Base-by-base conservation (phyloP, 345 rosid species). In the Turnera subulata region DNA sequence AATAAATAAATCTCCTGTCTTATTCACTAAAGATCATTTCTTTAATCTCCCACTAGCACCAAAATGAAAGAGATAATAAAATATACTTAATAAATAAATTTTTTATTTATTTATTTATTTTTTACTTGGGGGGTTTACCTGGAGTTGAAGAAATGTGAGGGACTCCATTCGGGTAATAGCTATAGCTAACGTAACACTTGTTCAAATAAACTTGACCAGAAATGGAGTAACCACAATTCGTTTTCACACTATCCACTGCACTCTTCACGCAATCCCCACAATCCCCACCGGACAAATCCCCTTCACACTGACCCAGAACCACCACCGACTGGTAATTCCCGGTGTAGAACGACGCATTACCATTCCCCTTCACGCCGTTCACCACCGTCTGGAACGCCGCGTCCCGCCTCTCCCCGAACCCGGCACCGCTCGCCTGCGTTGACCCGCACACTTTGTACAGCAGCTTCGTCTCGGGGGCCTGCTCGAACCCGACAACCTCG, bases 301-400 rank as follows among this genome's bases (percentile, higher is more conserved):
- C 93, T 62, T 92, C 96, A 35, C 98, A 92, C 78, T 92, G 96
- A 6, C 88, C 94, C 73, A 92, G 61, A 61, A 82, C 84, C 37
- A 55, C 75, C 26, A 75, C 63, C 1, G 74, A 65, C 70, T 80
- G 79, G 45, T 77, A 79, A 25, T 66, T 54, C 47, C 88, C 86
- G 2, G 91, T 58, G 78, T 78, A 82, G 43, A 80, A 87, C 50
- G 69, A 61, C 11, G 63, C 71, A 0, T 72, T 38, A 16, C 53
- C n/a, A 2, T 58, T 72, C 0, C 58, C 70, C 49, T 80, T 82
- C 17, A 87, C 71, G 0, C 95, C 91, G 65, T 55, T 55, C 56
- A 35, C 70, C 62, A 80, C 56, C 74, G 74, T 73, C 8, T 55
- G 68, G 32, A 87, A 79, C 13, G 82, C 91, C 20, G 77, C 29